These are phyloP conservation scores for Salvia miltiorrhiza DNA, from an alignment of 257 asterid genomes.

Conservation along the genomic window DNA sequence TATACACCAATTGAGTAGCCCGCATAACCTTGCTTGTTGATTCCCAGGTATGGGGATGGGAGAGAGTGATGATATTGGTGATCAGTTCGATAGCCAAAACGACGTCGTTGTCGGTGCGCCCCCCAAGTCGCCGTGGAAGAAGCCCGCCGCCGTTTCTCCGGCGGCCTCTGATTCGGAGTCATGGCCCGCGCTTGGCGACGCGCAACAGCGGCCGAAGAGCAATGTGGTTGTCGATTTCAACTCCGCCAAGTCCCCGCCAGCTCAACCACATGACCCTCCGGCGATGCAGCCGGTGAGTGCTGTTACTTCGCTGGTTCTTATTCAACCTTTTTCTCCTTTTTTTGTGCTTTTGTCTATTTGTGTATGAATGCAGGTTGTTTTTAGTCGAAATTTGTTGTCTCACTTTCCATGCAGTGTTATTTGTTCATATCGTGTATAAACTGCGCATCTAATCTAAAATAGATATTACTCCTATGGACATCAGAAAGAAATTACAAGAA, in stretches of 20 bases:
- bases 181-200: conserved; percentile 76
- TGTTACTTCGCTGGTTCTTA: conserved; percentile 5
- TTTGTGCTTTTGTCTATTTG: background rate
- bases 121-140: conserved; percentile 77
- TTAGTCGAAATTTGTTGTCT: conserved; percentile 15
- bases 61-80: conserved; percentile 41
- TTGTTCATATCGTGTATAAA: background rate
- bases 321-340: background rate
- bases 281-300: conserved; percentile 36
- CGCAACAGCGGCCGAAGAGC: conserved; percentile 46
- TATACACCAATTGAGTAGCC: background rate
- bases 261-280: conserved; percentile 27
- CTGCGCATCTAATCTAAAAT: background rate
- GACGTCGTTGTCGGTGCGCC: conserved; percentile 36
- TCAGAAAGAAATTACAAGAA: too few species aligned
- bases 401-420: background rate
- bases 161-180: conserved; percentile 47
- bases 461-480: background rate
- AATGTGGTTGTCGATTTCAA: conserved; percentile 24
- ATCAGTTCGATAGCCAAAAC: conserved; percentile 41
- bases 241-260: conserved; percentile 31
- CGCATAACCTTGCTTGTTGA: background rate
- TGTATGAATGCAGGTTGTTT: conserved; percentile 8
- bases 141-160: conserved; percentile 41
- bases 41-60: conserved; percentile 39